Base-by-base conservation (phyloP, 208 protist species). In the Acanthamoeba royreba region DNA sequence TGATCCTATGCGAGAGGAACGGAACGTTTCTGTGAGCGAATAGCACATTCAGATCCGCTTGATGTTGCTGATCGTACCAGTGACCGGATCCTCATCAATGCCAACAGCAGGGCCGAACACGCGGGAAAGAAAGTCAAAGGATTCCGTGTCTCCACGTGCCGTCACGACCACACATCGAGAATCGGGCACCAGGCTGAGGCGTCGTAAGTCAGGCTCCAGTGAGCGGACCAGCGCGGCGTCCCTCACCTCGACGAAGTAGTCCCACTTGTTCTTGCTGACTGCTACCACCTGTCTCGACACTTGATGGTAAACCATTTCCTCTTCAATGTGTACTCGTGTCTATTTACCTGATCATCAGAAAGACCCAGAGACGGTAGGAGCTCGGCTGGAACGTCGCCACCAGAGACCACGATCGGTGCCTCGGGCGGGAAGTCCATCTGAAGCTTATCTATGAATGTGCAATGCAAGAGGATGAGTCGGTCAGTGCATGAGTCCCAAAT, bases 11-110 rank as follows among this genome's bases (percentile, higher is more conserved):
- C 46, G 40, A 47, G 81, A 49, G 25, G 25, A 19, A 33, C 19
- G 13, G 61, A 25, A 2, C n/a, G 25, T 0, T 45, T 81, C 13
- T 52, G 55, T 52, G 28, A 49, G 15, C 22, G 9, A 87, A 52
- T 40, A 87, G 15, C 49, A n/a, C n/a, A n/a, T n/a, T n/a, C n/a
- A n/a, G n/a, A n/a, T n/a, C n/a, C n/a, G n/a, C n/a, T n/a, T n/a
- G n/a, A n/a, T n/a, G n/a, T n/a, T n/a, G 49, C 22, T 13, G 49
- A 58, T 13, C 15, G 22, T 13, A 58, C 49, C 49, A n/a, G 49
- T 58, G 49, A 93, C 89, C 31, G 89, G 89, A 93, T 93, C 89
- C 58, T 93, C 89, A 9, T 42, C 35, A 38, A 93, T 79, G 49
- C 89, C 89, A 52, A 33, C 58, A 42, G 46, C 49, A 22, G 89